Conservation (phyloP, 495 filamentous ascomycete species). For the Talaromyces nanjingensis region DNA sequence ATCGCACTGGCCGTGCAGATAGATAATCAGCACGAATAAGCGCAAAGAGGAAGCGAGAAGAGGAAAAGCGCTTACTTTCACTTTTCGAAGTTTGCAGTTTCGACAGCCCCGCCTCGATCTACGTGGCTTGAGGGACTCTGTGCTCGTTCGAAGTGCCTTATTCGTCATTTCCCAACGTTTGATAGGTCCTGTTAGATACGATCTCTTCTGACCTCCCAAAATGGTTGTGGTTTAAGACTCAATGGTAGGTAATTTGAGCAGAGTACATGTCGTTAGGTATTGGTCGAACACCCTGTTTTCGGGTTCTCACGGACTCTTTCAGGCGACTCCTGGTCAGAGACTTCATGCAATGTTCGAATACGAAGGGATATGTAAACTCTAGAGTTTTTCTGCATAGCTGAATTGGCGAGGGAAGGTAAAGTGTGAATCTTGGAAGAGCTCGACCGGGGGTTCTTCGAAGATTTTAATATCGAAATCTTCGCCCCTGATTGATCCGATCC, state of each 20-base stretch:
- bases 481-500: not conserved
- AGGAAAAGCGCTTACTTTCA: conserved; percentile 30
- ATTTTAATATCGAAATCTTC: not conserved
- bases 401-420: not conserved
- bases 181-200: not conserved
- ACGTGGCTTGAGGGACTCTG: not conserved
- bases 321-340: not conserved
- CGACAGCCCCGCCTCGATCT: conserved; percentile 27
- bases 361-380: not conserved
- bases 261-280: not conserved
- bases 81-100: conserved; percentile 43
- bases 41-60: not conserved
- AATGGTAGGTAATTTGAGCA: not conserved
- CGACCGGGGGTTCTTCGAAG: not conserved
- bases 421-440: not conserved
- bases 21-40: not conserved
- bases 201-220: not conserved
- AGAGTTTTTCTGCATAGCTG: not conserved
- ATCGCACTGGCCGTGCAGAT: conserved; percentile 24
- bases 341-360: not conserved
- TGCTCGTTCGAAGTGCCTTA: not conserved
- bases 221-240: not conserved
- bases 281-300: not conserved
- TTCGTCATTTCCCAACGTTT: not conserved
- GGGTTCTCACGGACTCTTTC: not conserved